Evolutionary conservation across 768 basidiomycete genomes (phyloP).

Genomic region (Podaxis sp.): DNA sequence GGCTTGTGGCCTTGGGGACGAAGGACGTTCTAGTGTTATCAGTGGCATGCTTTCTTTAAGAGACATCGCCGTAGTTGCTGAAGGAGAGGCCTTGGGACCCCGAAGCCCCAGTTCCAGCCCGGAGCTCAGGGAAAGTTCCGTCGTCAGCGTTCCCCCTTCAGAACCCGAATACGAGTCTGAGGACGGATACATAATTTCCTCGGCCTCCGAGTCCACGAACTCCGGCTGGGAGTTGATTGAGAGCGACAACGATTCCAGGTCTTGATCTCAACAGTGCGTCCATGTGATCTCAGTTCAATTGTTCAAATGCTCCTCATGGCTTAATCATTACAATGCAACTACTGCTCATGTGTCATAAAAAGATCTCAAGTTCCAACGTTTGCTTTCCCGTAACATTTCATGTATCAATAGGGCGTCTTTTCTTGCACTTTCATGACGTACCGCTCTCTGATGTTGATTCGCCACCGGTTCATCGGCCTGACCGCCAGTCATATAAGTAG

Average conservation of each 20-base stretch:
- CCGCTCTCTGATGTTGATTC: not conserved
- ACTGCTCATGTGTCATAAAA: not conserved
- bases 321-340: not conserved
- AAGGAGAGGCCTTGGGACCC: not conserved
- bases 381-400: not conserved
- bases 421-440: not conserved
- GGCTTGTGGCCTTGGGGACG: not conserved
- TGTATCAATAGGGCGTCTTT: not conserved
- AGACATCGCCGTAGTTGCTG: not conserved
- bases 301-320: not conserved
- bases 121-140: slow-evolving; percentile 9
- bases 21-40: not conserved
- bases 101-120: slow-evolving; percentile 7
- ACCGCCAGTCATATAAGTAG: not conserved
- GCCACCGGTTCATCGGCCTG: not conserved
- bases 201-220: slow-evolving; percentile 1
- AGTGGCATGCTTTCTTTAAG: not conserved
- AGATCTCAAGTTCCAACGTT: not conserved
- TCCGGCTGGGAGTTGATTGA: slow-evolving; percentile 19
- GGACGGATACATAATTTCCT: slow-evolving; percentile 4
- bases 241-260: not conserved
- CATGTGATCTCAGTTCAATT: not conserved
- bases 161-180: slow-evolving; percentile 15
- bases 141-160: slow-evolving; percentile 4
- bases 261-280: not conserved